Percentiles rank a stretch among this genome's conserved stretches.
phyloP scores from a whole-genome alignment of 306 rosid species.

The Quercus alba region DNA sequence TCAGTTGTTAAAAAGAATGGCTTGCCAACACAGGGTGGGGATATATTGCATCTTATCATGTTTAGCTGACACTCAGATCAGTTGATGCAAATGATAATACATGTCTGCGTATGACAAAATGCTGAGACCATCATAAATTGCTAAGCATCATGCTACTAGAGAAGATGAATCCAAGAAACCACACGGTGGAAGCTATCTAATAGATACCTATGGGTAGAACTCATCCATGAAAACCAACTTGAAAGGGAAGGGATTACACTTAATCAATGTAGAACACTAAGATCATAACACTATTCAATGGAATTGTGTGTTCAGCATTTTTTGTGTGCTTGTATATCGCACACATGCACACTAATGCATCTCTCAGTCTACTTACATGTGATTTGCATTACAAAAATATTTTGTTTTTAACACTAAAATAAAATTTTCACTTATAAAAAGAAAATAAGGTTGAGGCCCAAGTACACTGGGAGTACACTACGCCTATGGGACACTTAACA shows the following conservation, averaged over 20 bases:
- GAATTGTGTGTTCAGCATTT: neutral
- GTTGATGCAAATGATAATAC: neutral
- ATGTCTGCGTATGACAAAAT: neutral
- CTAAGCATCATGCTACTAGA: neutral
- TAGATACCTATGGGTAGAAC: neutral
- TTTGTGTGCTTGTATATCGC: neutral
- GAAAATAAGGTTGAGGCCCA: neutral
- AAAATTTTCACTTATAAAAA: too few species aligned
- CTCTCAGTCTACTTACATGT: neutral
- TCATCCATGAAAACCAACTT: too few species aligned
- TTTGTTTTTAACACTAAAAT: too few species aligned
- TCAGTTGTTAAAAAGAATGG: too few species aligned
- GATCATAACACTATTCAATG: too few species aligned
- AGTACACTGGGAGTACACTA: slow-evolving; percentile 4
- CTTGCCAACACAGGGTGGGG: too few species aligned
- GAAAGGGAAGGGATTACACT: too few species aligned
- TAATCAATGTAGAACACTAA: too few species aligned
- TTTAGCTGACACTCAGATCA: neutral
- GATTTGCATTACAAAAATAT: neutral
- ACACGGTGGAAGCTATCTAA: neutral
- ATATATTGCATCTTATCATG: too few species aligned
- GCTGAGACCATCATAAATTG: neutral
- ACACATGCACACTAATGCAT: neutral
- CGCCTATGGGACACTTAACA: slow-evolving; percentile 35
- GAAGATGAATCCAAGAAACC: neutral